These are phyloP conservation scores for Peronospora farinosa DNA, from an alignment of 352 stramenopile genomes.

Conservation along the genomic window DNA sequence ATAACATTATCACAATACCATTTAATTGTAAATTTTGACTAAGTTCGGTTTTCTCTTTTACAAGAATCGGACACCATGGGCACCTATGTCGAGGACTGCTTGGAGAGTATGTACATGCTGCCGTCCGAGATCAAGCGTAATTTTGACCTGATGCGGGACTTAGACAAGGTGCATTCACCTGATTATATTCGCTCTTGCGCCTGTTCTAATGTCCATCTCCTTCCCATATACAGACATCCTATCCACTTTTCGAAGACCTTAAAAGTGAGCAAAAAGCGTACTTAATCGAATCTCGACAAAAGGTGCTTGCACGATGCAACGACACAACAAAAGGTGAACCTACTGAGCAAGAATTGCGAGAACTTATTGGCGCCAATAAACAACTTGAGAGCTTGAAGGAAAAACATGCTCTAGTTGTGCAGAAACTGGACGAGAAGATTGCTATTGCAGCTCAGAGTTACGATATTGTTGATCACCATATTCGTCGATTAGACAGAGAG, in stretches of 20 bases:
- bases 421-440: constrained; percentile 87
- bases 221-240: constrained; percentile 41
- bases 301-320: constrained; percentile 53
- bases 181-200: not conserved
- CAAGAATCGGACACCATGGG: constrained; percentile 39
- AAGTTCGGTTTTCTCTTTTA: not conserved
- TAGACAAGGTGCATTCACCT: constrained; percentile 59
- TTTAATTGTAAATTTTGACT: not conserved
- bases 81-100: constrained; percentile 82
- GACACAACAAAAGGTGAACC: constrained; percentile 44
- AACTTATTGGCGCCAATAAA: constrained; percentile 56
- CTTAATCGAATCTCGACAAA: constrained; percentile 47
- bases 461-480: constrained; percentile 84
- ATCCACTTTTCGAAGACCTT: constrained; percentile 72
- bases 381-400: constrained; percentile 36
- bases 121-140: constrained; percentile 87
- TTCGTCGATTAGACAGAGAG: constrained; percentile 71
- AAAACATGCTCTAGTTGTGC: constrained; percentile 65
- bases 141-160: constrained; percentile 85
- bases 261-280: constrained; percentile 58
- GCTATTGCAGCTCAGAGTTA: constrained; percentile 82
- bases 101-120: constrained; percentile 88
- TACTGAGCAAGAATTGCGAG: constrained; percentile 55
- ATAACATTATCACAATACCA: too few species aligned
- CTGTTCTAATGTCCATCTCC: constrained; percentile 2